phyloP scores from a whole-genome alignment of 139 green algal genomes.

The Chlorella sp. region DNA sequence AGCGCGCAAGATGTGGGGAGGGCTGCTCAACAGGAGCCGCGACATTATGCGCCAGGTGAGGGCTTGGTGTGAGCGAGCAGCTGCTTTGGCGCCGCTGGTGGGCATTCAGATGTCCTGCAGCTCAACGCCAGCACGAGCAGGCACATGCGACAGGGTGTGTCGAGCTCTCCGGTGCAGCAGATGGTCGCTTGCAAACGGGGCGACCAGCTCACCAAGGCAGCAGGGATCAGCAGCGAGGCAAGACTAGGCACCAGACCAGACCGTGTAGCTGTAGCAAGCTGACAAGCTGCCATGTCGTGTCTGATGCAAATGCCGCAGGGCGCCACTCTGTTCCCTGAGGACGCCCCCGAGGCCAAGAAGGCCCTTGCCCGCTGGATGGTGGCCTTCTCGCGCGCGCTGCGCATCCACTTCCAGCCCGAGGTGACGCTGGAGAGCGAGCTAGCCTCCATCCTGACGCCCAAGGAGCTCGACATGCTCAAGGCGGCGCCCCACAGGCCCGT shows the following conservation, averaged over 20 bases:
- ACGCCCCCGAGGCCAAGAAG: constrained; percentile 28
- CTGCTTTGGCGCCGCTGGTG: too few relatives aligned
- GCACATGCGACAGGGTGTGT: too few relatives aligned
- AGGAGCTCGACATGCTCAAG: constrained; percentile 25
- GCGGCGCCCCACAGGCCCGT: constrained; percentile 13
- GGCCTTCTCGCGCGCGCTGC: constrained; percentile 24
- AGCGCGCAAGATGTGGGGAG: constrained; percentile 53
- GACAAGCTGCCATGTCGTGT: constrained; percentile 21
- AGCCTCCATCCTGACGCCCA: constrained; percentile 13
- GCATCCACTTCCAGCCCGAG: constrained; percentile 37
- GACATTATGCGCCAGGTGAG: constrained; percentile 49
- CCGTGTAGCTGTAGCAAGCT: too few relatives aligned
- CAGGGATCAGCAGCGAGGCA: too few relatives aligned
- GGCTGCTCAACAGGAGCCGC: constrained; percentile 41
- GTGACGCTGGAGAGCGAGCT: constrained; percentile 19
- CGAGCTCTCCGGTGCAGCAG: too few relatives aligned
- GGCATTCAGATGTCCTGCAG: too few relatives aligned
- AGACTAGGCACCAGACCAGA: too few relatives aligned
- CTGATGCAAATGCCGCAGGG: constrained; percentile 13
- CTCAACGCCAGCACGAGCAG: too few relatives aligned
- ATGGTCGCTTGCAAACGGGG: too few relatives aligned
- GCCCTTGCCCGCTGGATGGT: constrained; percentile 37
- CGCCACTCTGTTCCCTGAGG: constrained; percentile 33
- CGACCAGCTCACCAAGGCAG: too few relatives aligned
- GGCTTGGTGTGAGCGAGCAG: too few relatives aligned